Percentiles rank a stretch among this genome's conserved stretches.
Evolutionary conservation across 2,329 filamentous ascomycete species (phyloP).

Genomic region (Leptodontidium sp.): DNA sequence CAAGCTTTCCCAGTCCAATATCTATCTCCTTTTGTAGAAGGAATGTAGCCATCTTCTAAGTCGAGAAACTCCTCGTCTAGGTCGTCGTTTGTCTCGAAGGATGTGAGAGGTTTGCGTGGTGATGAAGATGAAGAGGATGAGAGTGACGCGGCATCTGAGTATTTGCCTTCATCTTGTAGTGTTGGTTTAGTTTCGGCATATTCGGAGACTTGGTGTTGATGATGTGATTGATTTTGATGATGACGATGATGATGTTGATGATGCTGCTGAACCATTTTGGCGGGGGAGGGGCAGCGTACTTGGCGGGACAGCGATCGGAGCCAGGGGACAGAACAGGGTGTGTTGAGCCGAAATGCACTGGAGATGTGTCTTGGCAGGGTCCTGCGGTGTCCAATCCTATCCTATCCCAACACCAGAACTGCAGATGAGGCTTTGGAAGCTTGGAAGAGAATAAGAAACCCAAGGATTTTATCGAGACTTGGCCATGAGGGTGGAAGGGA

Average conservation of each 20-base stretch:
- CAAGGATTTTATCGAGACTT: slow-evolving; percentile 3
- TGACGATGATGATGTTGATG: neutral
- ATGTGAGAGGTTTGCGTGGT: slow-evolving; percentile 21
- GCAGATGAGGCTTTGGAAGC: too few relatives aligned
- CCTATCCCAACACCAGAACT: neutral
- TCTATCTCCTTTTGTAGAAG: neutral
- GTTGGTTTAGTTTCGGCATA: slow-evolving; percentile 3
- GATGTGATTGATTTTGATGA: slow-evolving; percentile 4
- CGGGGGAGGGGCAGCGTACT: neutral
- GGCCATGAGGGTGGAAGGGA: neutral
- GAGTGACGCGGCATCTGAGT: slow-evolving; percentile 6
- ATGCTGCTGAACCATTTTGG: slow-evolving; percentile 13
- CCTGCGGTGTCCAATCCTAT: neutral
- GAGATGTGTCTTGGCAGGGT: slow-evolving; percentile 10
- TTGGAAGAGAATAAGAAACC: neutral
- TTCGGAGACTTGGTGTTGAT: neutral
- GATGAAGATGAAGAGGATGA: slow-evolving; percentile 12
- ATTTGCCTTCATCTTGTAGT: slow-evolving; percentile 8
- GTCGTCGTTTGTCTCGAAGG: slow-evolving; percentile 23
- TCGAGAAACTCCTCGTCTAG: slow-evolving; percentile 18
- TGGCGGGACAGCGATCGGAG: neutral
- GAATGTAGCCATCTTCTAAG: slow-evolving; percentile 20
- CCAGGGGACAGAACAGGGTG: neutral
- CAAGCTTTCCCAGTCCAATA: slow-evolving; percentile 14
- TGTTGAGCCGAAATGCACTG: neutral